Base-by-base conservation (phyloP, 164 flowering plant species). In the Platanus orientalis region DNA sequence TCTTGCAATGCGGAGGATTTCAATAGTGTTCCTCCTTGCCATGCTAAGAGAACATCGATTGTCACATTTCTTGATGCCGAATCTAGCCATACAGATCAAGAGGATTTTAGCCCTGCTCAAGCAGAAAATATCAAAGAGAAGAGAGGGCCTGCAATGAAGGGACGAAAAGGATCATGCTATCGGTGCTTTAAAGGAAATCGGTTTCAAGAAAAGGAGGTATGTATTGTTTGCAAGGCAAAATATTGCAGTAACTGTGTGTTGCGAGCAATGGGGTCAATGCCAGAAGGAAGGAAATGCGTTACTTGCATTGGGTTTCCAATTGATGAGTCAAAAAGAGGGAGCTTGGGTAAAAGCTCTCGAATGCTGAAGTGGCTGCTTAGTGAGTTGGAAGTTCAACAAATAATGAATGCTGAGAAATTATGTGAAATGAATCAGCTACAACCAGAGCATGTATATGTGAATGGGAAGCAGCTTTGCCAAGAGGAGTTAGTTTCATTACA, bases 251-350 rank as follows among this genome's bases (percentile, higher is more conserved):
- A 79, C 71, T 95, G 99, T 71, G 89, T 95, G 75, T 88, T 95
- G 32, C 84, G 94, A 73, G 93, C 97, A 19, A 95, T 95, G 99
- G 99, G 99, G 13, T 95, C 99, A 1, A 95, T 95, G 99, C 99
- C 99, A 1, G 99, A 95, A 78, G 99, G 99, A 52, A 83, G 99
- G 71, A 95, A 95, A 73, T 95, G 99, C 66, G 86, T 95, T 62
- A 58, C 89, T 34, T 95, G 99, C 79, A 92, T 92, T 57, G 96
- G 97, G 0, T 76, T 10, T 69, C 81, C 94, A 1, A 87, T 95
- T 69, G 88, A 87, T 40, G 99, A 95, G 68, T 76, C 87, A 12
- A 88, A 84, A 67, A 66, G 99, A n/a, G 81, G 60, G 36, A 76
- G 55, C 70, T 80, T 95, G 77, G 99, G 99, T 12, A 95, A 87